Evolutionary conservation across 371 early-diverging fungal genomes (phyloP), one percentile per base, ranked within the genome.

Genomic region (Mortierella sp.): DNA sequence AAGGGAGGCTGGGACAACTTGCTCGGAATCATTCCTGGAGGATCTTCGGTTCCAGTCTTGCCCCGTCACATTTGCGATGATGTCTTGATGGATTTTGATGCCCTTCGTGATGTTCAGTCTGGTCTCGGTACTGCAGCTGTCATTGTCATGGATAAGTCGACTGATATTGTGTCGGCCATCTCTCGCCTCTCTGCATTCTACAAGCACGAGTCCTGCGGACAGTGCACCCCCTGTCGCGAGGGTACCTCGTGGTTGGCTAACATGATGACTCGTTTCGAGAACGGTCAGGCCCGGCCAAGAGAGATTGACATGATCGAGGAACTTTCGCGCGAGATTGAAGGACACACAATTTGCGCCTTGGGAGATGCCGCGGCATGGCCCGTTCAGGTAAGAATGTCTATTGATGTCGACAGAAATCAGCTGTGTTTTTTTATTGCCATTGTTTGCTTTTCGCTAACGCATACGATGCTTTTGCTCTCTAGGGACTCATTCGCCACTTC

Each of bases 331-430:
- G 95, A 97, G 83, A 98, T 98, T 80, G 97, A 98, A 82, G 99
- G 99, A 8, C 97, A 97, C 79, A 97, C 99, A 26, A 98, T 98
- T 65, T 98, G 99, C 81, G 99, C 98, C 42, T 82, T 98, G 82
- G 99, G 97, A 58, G 99, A 98, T 84, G 99, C 99, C 46, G 97
- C 99, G 27, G 99, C 99, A 58, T 97, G 97, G 97, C 99, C 99
- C 19, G 95, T 98, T 21, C 94, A 94, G n/a, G n/a, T n/a, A n/a
- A n/a, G n/a, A n/a, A n/a, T n/a, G n/a, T n/a, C n/a, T n/a, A n/a
- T n/a, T n/a, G n/a, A n/a, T n/a, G n/a, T n/a, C n/a, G n/a, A n/a
- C n/a, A n/a, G n/a, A n/a, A n/a, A n/a, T n/a, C n/a, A n/a, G n/a
- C n/a, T n/a, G n/a, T n/a, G n/a, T n/a, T n/a, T n/a, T n/a, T n/a